Evolutionary conservation across 805 yeast genomes (phyloP).

Genomic region (Nakazawaea ernobii): DNA sequence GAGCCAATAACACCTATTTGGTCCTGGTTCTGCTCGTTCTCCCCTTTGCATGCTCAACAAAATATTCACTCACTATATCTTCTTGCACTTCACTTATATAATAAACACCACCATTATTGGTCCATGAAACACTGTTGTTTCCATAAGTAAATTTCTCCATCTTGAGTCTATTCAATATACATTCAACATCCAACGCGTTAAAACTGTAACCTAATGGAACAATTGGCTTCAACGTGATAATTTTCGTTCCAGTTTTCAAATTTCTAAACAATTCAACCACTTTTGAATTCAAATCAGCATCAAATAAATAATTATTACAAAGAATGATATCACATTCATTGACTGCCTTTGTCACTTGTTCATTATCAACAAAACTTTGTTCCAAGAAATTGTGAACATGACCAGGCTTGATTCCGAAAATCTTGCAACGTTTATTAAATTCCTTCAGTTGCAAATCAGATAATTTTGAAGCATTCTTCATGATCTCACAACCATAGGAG

Average conservation of each 20-base stretch:
- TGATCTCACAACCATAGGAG: conserved; percentile 87
- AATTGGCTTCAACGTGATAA: conserved; percentile 73
- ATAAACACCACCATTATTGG: conserved; percentile 75
- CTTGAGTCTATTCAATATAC: conserved; percentile 57
- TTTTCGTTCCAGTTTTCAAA: conserved; percentile 66
- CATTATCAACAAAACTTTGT: conserved; percentile 69
- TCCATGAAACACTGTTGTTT: conserved; percentile 82
- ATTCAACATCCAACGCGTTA: conserved; percentile 43
- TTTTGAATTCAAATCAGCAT: conserved; percentile 61
- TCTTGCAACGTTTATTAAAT: conserved; percentile 47
- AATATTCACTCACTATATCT: conserved; percentile 27
- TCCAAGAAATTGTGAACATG: conserved; percentile 50
- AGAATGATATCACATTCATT: conserved; percentile 65
- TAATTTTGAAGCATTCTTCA: conserved; percentile 72
- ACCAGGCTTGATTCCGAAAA: conserved; percentile 62
- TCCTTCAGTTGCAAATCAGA: conserved; percentile 57
- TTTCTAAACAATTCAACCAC: conserved; percentile 62
- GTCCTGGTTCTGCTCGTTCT: conserved; percentile 8
- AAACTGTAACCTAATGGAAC: conserved; percentile 72
- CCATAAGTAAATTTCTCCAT: conserved; percentile 62
- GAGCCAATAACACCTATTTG: neutral
- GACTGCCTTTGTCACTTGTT: conserved; percentile 46
- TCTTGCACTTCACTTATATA: conserved; percentile 62
- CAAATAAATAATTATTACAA: conserved; percentile 81
- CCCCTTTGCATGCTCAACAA: conserved; percentile 16